Evolutionary conservation across 192 early-diverging fungal genomes (phyloP).

Genomic region (Coemansia sp.): DNA sequence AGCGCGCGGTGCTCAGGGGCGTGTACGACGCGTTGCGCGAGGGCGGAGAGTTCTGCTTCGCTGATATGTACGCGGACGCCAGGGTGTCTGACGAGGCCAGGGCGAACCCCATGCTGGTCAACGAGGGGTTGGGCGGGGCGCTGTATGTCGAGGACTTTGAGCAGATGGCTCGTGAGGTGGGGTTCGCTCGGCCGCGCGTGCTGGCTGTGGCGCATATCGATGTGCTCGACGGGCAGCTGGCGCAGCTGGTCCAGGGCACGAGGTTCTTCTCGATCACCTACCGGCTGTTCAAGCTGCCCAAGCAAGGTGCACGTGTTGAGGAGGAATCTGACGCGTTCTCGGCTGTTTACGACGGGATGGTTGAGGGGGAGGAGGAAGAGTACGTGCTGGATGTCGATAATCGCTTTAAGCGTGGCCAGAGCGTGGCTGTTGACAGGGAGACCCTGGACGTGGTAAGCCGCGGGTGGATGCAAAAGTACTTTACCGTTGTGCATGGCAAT

Average conservation of each 20-base stretch:
- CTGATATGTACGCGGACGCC: slow-evolving; percentile 44
- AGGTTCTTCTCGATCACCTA: slow-evolving; percentile 3
- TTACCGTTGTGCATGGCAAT: neutral
- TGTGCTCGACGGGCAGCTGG: slow-evolving; percentile 30
- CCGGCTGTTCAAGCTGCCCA: neutral
- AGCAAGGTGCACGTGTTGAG: neutral
- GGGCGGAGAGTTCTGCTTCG: slow-evolving; percentile 50
- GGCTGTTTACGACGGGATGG: neutral
- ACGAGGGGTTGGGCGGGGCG: slow-evolving; percentile 45
- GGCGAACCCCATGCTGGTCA: slow-evolving; percentile 26
- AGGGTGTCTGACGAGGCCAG: slow-evolving; percentile 25
- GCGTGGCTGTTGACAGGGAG: neutral
- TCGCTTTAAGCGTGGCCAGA: neutral
- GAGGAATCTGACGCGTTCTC: neutral
- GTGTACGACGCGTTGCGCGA: slow-evolving; percentile 22
- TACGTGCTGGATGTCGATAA: slow-evolving; percentile 1
- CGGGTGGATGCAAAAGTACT: neutral
- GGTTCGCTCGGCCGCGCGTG: slow-evolving; percentile 1
- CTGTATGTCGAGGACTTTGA: slow-evolving; percentile 1
- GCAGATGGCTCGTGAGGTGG: neutral
- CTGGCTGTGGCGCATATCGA: slow-evolving; percentile 1
- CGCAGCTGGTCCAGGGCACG: slow-evolving; percentile 10
- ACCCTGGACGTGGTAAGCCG: neutral
- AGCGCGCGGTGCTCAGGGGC: slow-evolving; percentile 29
- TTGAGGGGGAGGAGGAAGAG: neutral